A percentile compares a stretch with the other conserved stretches of the same genome.
phyloP scores from a whole-genome alignment of 2,329 filamentous ascomycete genomes.

The Exserohilum rostratum region DNA sequence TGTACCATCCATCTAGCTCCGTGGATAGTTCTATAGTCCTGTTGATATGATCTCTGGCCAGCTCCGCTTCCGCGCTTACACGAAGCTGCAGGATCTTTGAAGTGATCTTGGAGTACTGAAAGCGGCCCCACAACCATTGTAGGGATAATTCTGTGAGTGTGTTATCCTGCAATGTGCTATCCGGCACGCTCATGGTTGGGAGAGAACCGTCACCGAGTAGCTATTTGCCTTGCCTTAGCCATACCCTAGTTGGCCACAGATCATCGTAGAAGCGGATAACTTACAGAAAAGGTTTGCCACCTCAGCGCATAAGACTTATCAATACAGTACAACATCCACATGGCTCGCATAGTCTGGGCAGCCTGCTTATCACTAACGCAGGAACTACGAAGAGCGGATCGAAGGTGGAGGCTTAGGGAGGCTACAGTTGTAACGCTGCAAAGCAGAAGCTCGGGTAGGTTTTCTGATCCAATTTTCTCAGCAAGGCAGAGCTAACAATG shows the following conservation, averaged over 20 bases:
- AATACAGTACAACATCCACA: not conserved
- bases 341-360: not conserved
- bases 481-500: not conserved
- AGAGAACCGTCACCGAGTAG: not conserved
- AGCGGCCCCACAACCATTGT: not conserved
- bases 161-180: not conserved
- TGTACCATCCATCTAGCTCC: not conserved
- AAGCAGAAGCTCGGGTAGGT: not conserved
- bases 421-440: not conserved
- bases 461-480: not conserved
- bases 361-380: not conserved
- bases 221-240: not conserved
- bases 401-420: not conserved
- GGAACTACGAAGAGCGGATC: not conserved
- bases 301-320: conserved; percentile 7
- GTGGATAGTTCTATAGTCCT: not conserved
- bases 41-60: too few species aligned
- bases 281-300: conserved; percentile 1
- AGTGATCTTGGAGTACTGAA: not conserved
- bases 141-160: not conserved
- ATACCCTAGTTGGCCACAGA: not conserved
- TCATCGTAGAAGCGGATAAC: not conserved
- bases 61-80: not conserved
- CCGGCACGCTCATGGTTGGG: not conserved
- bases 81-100: not conserved